Base-by-base conservation (phyloP, 2,329 filamentous ascomycete genomes). In the Alternaria ventricosa region DNA sequence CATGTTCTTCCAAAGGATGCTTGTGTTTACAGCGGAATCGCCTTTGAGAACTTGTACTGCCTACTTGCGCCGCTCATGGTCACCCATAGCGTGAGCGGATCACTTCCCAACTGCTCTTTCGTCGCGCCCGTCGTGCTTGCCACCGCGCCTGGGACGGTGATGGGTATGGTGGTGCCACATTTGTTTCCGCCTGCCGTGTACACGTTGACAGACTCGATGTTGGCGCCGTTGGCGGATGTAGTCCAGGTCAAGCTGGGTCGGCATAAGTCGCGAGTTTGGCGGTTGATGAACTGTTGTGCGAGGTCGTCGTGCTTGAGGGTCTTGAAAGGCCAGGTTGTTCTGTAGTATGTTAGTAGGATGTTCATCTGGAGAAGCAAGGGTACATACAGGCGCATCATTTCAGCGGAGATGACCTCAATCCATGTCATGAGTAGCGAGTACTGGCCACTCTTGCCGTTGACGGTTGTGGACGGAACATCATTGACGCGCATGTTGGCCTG, bases 401-500 rank as follows among this genome's bases (percentile, higher is more conserved):
- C 87, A 66, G 84, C 81, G 3, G 84, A 81, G 20, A 87, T 75
- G 3, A 80, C 82, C 75, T 88, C 87, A 18, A 85, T 82, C 87
- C 87, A 89, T 12, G 83, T 84, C 75, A 87, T 86, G 65, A 88
- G 81, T 18, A 89, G 82, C 2, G 86, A 87, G 60, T 84, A 80
- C 65, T 84, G 79, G 4, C 77, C 81, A 1, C 77, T 75, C 13
- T 83, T 78, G 15, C 82, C 81, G 61, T 87, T 87, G 54, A 88
- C 79, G 10, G 82, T 84, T 51, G 84, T 83, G 4, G 76, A 55
- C 3, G 77, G 75, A 55, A 84, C 81, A 57, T 86, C 87, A 4
- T 79, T 78, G 47, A 85, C 83, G 59, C 87, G 84, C 63, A 82
- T 67, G 72, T 90, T 90, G 61, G 87, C 87, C 78, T 90, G 87